Percentiles rank a stretch among this genome's conserved stretches.
These are phyloP conservation scores for Diaporthe helianthi DNA, from an alignment of 2,329 filamentous ascomycete species.

Conservation along the genomic window DNA sequence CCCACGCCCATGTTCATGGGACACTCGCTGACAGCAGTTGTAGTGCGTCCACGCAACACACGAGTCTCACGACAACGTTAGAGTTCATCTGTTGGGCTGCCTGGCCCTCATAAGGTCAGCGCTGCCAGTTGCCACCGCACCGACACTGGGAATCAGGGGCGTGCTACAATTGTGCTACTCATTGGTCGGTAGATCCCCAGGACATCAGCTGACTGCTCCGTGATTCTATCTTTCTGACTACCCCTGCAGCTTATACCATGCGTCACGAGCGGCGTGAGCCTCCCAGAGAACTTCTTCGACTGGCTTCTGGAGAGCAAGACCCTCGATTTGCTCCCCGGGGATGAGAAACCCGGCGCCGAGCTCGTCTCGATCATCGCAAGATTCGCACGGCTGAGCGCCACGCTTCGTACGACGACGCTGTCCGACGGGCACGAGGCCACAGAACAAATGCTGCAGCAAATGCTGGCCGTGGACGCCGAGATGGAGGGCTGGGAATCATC, in stretches of 20 bases:
- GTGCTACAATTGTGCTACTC: constrained; percentile 64
- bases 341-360: constrained; percentile 49
- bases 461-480: constrained; percentile 49
- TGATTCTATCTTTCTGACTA: constrained; percentile 2
- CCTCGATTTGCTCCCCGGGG: constrained; percentile 41
- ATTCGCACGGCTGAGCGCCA: constrained; percentile 49
- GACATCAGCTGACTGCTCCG: neutral
- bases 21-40: neutral
- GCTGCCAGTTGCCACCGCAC: constrained; percentile 47
- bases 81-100: constrained; percentile 65
- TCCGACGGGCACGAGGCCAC: constrained; percentile 48
- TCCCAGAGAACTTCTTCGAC: constrained; percentile 53
- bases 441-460: constrained; percentile 46
- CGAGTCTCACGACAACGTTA: constrained; percentile 56
- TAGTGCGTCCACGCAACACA: constrained; percentile 41
- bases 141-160: constrained; percentile 55
- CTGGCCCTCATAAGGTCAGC: constrained; percentile 61
- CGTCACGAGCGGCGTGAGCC: constrained; percentile 47
- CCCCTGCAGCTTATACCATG: constrained; percentile 52
- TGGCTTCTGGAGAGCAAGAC: constrained; percentile 41
- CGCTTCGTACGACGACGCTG: constrained; percentile 45
- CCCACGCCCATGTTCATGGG: neutral
- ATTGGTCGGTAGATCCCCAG: constrained; percentile 50
- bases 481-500: constrained; percentile 49
- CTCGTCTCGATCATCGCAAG: constrained; percentile 50